Conservation (phyloP, 805 yeast genomes). For the Kregervanrija pseudodelftensis region DNA sequence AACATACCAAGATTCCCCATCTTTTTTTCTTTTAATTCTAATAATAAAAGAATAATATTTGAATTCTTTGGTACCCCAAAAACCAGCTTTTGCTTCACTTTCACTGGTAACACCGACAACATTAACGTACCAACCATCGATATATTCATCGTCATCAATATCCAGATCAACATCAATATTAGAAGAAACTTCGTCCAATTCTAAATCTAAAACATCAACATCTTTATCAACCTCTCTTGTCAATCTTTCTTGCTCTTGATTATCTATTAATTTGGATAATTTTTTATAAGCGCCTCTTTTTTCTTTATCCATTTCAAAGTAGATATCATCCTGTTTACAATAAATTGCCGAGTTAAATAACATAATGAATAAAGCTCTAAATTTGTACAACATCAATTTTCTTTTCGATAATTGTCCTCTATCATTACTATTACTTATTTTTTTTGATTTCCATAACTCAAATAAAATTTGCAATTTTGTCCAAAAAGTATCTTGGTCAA, state of each 20-base stretch:
- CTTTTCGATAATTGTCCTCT: slow-evolving; percentile 71
- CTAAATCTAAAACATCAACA: slow-evolving; percentile 9
- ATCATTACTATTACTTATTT: slow-evolving; percentile 67
- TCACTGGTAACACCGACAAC: slow-evolving; percentile 55
- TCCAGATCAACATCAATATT: slow-evolving; percentile 17
- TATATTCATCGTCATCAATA: slow-evolving; percentile 27
- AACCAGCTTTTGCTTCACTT: slow-evolving; percentile 18
- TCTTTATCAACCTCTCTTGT: slow-evolving; percentile 2
- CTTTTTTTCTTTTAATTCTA: slow-evolving; percentile 31
- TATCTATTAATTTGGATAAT: slow-evolving; percentile 25
- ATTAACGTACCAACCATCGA: slow-evolving; percentile 57
- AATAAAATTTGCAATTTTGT: slow-evolving; percentile 74
- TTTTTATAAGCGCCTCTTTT: slow-evolving; percentile 34
- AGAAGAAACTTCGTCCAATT: neutral
- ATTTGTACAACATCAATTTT: slow-evolving; percentile 50
- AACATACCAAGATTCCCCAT: slow-evolving; percentile 37
- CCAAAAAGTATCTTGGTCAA: slow-evolving; percentile 50
- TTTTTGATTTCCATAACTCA: slow-evolving; percentile 68
- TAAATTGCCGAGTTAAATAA: slow-evolving; percentile 71
- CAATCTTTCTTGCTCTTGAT: slow-evolving; percentile 5
- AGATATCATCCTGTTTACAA: slow-evolving; percentile 48
- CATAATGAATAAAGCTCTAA: slow-evolving; percentile 57
- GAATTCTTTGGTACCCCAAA: slow-evolving; percentile 19
- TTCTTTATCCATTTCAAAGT: slow-evolving; percentile 31
- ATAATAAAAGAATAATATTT: slow-evolving; percentile 40